Evolutionary conservation across 768 basidiomycete genomes (phyloP), one percentile per base, ranked within the genome.

Genomic region (Xanthoconium purpureum): DNA sequence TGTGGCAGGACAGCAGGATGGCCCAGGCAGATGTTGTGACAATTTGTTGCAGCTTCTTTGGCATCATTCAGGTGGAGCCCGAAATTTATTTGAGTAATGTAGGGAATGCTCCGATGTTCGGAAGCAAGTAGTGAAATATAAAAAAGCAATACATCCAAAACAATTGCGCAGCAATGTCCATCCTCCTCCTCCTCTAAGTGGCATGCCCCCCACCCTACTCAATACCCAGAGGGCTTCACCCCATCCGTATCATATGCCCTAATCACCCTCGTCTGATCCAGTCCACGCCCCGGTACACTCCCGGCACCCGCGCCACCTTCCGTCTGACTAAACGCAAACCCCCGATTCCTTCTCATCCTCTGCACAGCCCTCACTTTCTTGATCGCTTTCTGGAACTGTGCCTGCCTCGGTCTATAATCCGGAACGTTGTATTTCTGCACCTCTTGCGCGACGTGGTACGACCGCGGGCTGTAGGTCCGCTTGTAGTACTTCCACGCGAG

Each of bases 341-440:
- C 97, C 47, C 97, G 86, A 59, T 93, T 97, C 54, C 92, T 82
- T 14, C 97, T 88, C 90, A 98, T 93, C 35, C 97, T 85, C 69
- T 99, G 97, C 3, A 94, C 91, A 0, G 97, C 97, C n/a, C 97
- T 85, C 13, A 99, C 97, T 72, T 99, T 99, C 74, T 98, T 98
- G 80, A 99, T 99, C 15, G 97, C 97, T 71, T 98, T 97, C 73
- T 98, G 94, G 76, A 97, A 97, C 88, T 98, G 97, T 73, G 97
- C 97, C 73, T 98, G 96, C 55, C 97, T 81, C 3, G 97, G 97
- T 40, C 97, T 81, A 70, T 98, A 99, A 66, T 96, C 94, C 5
- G 93, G 94, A 54, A 97, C 87, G 72, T 97, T 96, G 78, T 95
- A 98, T 75, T 97, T 98, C 75, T 98, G 96, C n/a, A 99, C 81